Conservation (phyloP, 2,329 filamentous ascomycete genomes). For the Xylaria multiplex region DNA sequence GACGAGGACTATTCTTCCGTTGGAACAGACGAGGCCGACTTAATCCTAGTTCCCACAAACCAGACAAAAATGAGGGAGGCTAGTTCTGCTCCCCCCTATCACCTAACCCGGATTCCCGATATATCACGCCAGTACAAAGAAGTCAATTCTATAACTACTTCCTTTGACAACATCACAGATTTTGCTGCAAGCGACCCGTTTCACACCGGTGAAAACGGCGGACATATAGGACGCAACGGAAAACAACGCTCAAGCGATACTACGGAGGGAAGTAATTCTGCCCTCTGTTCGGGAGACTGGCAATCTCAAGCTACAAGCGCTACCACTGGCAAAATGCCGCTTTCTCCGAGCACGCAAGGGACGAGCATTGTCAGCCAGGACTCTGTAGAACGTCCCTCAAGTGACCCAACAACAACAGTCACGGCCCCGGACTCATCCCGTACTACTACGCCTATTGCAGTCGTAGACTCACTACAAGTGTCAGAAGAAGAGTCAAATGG, state of each 20-base stretch:
- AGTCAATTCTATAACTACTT: constrained; percentile 56
- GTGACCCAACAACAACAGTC: constrained; percentile 55
- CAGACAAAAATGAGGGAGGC: constrained; percentile 46
- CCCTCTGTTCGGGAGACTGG: constrained; percentile 66
- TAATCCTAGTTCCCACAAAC: constrained; percentile 40
- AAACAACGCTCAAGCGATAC: constrained; percentile 70
- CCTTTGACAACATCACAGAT: constrained; percentile 60
- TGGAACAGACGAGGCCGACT: constrained; percentile 35
- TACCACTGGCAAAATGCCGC: constrained; percentile 70
- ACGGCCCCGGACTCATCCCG: constrained; percentile 52
- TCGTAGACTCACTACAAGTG: constrained; percentile 44
- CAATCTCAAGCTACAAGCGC: constrained; percentile 71
- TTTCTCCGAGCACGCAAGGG: constrained; percentile 72
- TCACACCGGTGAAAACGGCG: constrained; percentile 52
- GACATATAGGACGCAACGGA: constrained; percentile 49
- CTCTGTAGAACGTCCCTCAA: constrained; percentile 61
- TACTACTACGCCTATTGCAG: constrained; percentile 43
- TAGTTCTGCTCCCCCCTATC: constrained; percentile 40
- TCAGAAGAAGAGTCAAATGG: constrained; percentile 55
- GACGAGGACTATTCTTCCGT: constrained; percentile 39
- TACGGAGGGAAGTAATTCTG: constrained; percentile 68
- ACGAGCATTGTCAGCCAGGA: constrained; percentile 72
- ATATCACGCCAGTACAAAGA: constrained; percentile 53
- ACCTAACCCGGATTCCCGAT: constrained; percentile 49
- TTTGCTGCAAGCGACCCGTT: constrained; percentile 63